These are phyloP conservation scores for Ustilago crameri DNA, from an alignment of 1,284 basidiomycete genomes.

Conservation along the genomic window DNA sequence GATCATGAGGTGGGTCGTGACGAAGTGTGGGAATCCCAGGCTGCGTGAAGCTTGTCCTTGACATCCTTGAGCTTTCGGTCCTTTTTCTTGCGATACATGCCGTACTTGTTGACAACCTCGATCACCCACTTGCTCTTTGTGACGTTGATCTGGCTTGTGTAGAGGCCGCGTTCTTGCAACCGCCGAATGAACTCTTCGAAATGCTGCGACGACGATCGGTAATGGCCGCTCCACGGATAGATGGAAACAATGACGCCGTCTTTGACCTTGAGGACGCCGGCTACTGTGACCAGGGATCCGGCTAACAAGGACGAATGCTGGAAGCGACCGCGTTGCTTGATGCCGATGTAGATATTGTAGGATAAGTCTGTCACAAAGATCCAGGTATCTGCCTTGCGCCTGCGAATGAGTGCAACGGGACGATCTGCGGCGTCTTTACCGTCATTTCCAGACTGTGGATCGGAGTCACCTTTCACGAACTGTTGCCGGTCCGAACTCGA, in stretches of 20 bases:
- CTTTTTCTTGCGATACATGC: slow-evolving; percentile 50
- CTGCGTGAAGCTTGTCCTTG: slow-evolving; percentile 26
- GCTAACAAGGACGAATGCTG: slow-evolving; percentile 53
- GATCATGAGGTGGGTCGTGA: slow-evolving; percentile 23
- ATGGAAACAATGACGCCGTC: slow-evolving; percentile 53
- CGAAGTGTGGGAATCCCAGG: slow-evolving; percentile 16
- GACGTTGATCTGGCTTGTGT: slow-evolving; percentile 51
- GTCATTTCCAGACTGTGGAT: neutral
- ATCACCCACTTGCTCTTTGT: slow-evolving; percentile 52
- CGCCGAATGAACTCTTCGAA: slow-evolving; percentile 49
- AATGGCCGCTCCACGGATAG: slow-evolving; percentile 54
- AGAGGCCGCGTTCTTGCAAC: slow-evolving; percentile 38
- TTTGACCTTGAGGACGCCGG: slow-evolving; percentile 50
- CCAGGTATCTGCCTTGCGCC: slow-evolving; percentile 40
- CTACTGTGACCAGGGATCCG: slow-evolving; percentile 48
- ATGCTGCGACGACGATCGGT: slow-evolving; percentile 46
- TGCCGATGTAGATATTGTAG: slow-evolving; percentile 52
- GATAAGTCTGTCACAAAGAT: slow-evolving; percentile 52
- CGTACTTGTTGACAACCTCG: slow-evolving; percentile 51
- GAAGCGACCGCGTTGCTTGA: slow-evolving; percentile 55
- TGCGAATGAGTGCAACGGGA: slow-evolving; percentile 39
- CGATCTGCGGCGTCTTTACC: neutral
- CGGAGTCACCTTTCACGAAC: slow-evolving; percentile 22
- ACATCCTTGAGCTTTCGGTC: slow-evolving; percentile 39
- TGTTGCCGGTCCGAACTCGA: slow-evolving; percentile 38